Evolutionary conservation across 2,329 filamentous ascomycete species (phyloP), one percentile per base, ranked within the genome.

Genomic region (Ceratocystis cacaofunesta): DNA sequence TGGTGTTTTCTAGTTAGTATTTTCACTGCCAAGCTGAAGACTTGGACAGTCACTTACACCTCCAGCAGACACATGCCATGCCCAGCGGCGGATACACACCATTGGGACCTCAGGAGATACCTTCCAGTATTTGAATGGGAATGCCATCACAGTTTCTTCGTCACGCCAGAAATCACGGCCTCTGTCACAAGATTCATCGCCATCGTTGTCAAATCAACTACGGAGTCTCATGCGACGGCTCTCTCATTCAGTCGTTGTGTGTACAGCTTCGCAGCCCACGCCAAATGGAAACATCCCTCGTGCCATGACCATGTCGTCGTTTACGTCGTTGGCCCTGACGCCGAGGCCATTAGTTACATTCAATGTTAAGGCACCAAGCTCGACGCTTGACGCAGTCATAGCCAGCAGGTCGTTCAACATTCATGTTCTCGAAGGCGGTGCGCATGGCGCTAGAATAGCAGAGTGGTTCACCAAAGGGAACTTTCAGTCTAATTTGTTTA

Each of bases 301-400:
- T 41, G 82, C 78, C 61, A 82, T 85, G 78, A 84, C 82, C 41
- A 81, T 84, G 75, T 84, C 82, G 5, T 84, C 81, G 1, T 79
- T 85, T 68, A 82, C 82, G 1, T 83, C 81, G 0, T 73, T 85
- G 30, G 77, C 79, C 17, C 75, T 84, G 19, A 75, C 73, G 30
- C 81, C 82, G 0, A 30, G 62, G 44, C 68, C 68, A 17, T 74
- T 81, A 10, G 73, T 85, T 5, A 79, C 78, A 0, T 84, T 85
- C 75, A 85, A 85, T 73, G 76, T 85, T 61, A 77, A 77, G 28
- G 76, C 78, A 32, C 82, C 82, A 22, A 83, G 80, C 71, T 77
- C 79, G 12, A 84, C 82, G 12, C 75, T 82, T 28, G 76, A 80
- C 66, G 81, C 82, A 7, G 76, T 85, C 25, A 68, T 71, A 17